Base-by-base conservation (phyloP, 306 rosid species). In the Glycyrrhiza uralensis region DNA sequence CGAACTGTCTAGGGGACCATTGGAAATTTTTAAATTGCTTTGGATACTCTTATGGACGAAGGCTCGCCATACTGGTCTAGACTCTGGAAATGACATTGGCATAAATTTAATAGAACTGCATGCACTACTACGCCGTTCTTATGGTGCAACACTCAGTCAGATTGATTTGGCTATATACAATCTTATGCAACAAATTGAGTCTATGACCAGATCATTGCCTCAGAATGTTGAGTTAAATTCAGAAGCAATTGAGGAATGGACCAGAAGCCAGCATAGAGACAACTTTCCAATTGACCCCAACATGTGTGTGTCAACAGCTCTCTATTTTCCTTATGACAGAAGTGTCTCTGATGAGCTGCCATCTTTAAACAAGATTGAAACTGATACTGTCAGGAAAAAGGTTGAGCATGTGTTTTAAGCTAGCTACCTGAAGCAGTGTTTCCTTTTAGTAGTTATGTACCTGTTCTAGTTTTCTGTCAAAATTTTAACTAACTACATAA, bases 21-120 rank as follows among this genome's bases (percentile, higher is more conserved):
- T 87, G 80, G 97, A 86, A 76, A 80, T 91, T 86, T 52, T 93
- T 74, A 89, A 83, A 72, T 78, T 93, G 64, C 89, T 93, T 38
- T 70, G 76, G 52, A 39, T 62, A 39, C 94, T 91, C 74, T 49
- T 93, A 19, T 52, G 50, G 26, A 69, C 44, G 58, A 80, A 73
- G 36, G 76, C 76, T 22, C 72, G 58, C 51, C 84, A 79, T 35
- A 61, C 66, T 77, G 83, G 57, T 80, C 76, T 71, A 62, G 85
- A 80, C 61, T 66, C 77, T 41, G 80, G 72, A 83, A 85, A 83
- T 58, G 85, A 82, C 55, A 63, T 39, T 58, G 73, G 76, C 71
- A 77, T 89, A 82, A 86, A 91, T 79, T 80, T 89, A 30, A 85
- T 74, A 71, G 84, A 87, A 19, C 61, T 91, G 60, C 88, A 85